These are phyloP conservation scores for Boletus rufocinnamomeus DNA, from an alignment of 768 basidiomycete species.

Conservation along the genomic window DNA sequence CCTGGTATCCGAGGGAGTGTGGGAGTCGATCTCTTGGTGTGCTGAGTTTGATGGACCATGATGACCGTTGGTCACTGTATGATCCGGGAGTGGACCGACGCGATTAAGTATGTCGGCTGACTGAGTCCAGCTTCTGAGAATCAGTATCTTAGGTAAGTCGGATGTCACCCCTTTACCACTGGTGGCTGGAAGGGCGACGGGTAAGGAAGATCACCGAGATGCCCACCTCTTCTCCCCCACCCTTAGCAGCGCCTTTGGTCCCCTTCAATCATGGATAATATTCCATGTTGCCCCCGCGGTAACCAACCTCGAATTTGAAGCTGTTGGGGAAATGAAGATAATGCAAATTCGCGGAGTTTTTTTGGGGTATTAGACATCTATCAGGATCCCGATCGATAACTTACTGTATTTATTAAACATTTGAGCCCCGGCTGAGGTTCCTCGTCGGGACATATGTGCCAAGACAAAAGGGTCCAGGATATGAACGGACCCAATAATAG, in stretches of 20 bases:
- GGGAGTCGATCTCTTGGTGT: background rate
- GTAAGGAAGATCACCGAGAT: background rate
- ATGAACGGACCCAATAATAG: background rate
- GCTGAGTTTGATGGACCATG: background rate
- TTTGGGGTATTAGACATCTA: background rate
- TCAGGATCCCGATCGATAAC: slow-evolving; percentile 4
- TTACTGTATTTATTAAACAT: background rate
- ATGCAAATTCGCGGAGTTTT: slow-evolving; percentile 4
- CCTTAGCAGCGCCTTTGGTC: background rate
- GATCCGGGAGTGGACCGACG: background rate
- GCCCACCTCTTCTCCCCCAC: background rate
- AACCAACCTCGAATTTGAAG: background rate
- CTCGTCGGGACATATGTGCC: background rate
- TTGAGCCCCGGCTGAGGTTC: background rate
- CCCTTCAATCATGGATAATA: background rate
- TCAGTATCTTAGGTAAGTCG: background rate
- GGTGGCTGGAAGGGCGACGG: background rate
- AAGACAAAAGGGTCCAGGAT: background rate
- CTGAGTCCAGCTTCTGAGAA: background rate
- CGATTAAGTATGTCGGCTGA: background rate
- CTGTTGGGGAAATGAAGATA: background rate
- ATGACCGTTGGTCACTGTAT: background rate
- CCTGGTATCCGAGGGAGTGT: background rate
- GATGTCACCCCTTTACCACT: background rate
- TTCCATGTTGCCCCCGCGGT: background rate